Percentiles rank a stretch among this genome's conserved stretches.
Evolutionary conservation across 495 filamentous ascomycete species (phyloP).

Genomic region (Lophium mytilinum): DNA sequence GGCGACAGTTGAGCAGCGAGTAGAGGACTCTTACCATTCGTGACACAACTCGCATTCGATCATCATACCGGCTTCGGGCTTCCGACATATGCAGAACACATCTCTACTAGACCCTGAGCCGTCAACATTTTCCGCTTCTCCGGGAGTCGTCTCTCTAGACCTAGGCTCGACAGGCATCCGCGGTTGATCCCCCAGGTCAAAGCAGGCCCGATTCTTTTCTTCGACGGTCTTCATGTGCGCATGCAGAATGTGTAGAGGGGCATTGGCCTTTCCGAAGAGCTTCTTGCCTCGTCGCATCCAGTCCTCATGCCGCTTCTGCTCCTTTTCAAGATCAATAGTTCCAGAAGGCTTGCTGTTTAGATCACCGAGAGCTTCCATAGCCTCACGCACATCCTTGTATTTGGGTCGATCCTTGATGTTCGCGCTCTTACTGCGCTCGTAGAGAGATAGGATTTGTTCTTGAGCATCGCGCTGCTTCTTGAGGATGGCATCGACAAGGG

Average conservation of each 20-base stretch:
- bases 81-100: slow-evolving; percentile 95
- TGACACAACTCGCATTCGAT: slow-evolving; percentile 97
- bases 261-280: slow-evolving; percentile 96
- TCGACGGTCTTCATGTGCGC: slow-evolving; percentile 91
- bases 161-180: slow-evolving; percentile 85
- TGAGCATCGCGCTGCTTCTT: slow-evolving; percentile 95
- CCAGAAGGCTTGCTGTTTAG: slow-evolving; percentile 86
- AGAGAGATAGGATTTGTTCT: slow-evolving; percentile 71
- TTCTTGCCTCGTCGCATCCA: slow-evolving; percentile 99
- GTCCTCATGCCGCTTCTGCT: slow-evolving; percentile 93
- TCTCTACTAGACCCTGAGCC: slow-evolving; percentile 55
- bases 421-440: slow-evolving; percentile 62
- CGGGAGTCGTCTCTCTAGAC: slow-evolving; percentile 75
- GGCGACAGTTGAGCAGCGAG: not conserved
- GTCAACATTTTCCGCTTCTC: slow-evolving; percentile 49
- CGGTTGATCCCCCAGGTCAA: slow-evolving; percentile 84
- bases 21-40: slow-evolving; percentile 64
- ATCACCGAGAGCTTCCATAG: slow-evolving; percentile 77
- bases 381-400: slow-evolving; percentile 83
- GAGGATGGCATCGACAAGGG: slow-evolving; percentile 81
- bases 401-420: slow-evolving; percentile 75
- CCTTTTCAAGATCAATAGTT: slow-evolving; percentile 86
- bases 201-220: slow-evolving; percentile 80
- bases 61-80: slow-evolving; percentile 95
- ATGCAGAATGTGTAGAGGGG: slow-evolving; percentile 87